Base-by-base conservation (phyloP, 331 rosid genomes). In the Arachis monticola region DNA sequence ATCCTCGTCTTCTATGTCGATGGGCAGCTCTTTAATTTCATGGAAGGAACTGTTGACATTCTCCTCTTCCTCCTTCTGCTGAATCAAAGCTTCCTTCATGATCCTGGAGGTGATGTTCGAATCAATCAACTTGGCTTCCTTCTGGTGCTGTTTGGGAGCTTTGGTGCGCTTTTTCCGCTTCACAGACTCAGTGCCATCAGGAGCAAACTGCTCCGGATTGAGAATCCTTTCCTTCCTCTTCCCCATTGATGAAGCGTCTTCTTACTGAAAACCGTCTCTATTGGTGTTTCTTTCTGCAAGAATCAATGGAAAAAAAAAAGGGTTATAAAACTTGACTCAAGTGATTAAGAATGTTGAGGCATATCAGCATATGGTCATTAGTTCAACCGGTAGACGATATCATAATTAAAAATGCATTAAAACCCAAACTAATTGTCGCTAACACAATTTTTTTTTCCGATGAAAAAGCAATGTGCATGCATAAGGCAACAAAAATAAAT, bases 121-220 rank as follows among this genome's bases (percentile, higher is more conserved):
- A 2, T 85, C 86, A 3, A 94, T 84, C 6, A 86, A 75, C 67
- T 74, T 79, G 52, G 82, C 92, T 47, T 89, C 92, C 75, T 65
- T 65, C 70, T 90, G 97, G 83, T 85, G 92, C 50, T 73, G 81
- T 70, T 88, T 94, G 10, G 87, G 82, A 13, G 73, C 80, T 69
- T 90, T 90, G 8, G 85, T 77, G 0, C 74, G 83, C 83, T 78
- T 78, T 85, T 83, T 93, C 2, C 85, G 76, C 53, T 83, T 73
- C 58, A 80, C 80, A 0, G 78, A 52, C 31, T 72, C 87, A 0
- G 80, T 69, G 17, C 85, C 96, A 2, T 79, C 86, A 0, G 89
- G 82, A 10, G 81, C 80, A 10, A 94, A 94, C 0, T 96, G 87
- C 50, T 90, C 93, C 2, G 97, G 99, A 53, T 94, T 94, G 82